Conservation (phyloP, 306 rosid species). For the Benincasa hispida region DNA sequence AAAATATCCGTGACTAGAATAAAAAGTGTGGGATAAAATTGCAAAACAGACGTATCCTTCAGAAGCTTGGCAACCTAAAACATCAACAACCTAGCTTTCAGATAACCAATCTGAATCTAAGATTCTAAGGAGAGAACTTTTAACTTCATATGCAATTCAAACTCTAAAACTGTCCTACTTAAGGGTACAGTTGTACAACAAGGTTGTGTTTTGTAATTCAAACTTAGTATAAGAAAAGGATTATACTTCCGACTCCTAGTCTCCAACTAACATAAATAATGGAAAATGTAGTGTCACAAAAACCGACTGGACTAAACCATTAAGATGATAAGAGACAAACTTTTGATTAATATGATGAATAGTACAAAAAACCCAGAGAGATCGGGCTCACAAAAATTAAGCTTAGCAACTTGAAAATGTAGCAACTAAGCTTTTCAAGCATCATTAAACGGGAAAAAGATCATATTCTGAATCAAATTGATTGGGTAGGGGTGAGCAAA, state of each 20-base stretch:
- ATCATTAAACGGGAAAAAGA: too few relatives aligned
- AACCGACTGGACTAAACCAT: not conserved
- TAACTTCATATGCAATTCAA: not conserved
- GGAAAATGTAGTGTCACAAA: not conserved
- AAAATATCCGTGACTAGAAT: slow-evolving; percentile 74
- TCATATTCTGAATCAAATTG: too few relatives aligned
- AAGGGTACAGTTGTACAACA: not conserved
- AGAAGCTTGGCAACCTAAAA: slow-evolving; percentile 89
- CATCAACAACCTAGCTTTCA: slow-evolving; percentile 14
- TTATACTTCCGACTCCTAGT: not conserved
- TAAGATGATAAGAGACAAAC: not conserved
- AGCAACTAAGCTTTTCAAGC: too few relatives aligned
- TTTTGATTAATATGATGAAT: not conserved
- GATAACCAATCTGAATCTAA: not conserved
- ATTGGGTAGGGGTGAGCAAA: too few relatives aligned
- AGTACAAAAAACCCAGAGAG: not conserved
- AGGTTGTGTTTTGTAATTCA: not conserved
- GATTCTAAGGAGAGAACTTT: not conserved
- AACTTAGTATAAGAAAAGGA: not conserved
- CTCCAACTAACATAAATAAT: not conserved
- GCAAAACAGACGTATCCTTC: slow-evolving; percentile 71
- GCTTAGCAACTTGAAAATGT: too few relatives aligned
- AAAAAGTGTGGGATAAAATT: slow-evolving; percentile 87
- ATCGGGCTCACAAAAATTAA: too few relatives aligned
- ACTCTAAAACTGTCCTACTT: not conserved